phyloP scores from a whole-genome alignment of 129 eudicot species.

The Kitagawia praeruptora region DNA sequence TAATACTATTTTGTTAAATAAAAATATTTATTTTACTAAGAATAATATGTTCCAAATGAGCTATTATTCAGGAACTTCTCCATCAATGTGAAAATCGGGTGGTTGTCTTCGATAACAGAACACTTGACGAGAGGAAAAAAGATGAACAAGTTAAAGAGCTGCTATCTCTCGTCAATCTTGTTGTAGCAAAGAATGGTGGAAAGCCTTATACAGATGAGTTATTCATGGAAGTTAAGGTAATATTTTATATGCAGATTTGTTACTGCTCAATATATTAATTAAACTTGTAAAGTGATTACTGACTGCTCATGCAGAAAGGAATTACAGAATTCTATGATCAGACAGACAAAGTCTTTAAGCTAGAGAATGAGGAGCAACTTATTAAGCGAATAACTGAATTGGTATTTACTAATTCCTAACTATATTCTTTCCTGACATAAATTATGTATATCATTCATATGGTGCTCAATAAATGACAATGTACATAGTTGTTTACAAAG shows the following conservation, averaged over 20 bases:
- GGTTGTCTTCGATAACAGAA: conserved; percentile 71
- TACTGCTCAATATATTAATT: no score
- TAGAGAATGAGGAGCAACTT: conserved; percentile 55
- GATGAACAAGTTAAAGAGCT: conserved; percentile 47
- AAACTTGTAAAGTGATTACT: background rate
- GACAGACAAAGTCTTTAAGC: conserved; percentile 14
- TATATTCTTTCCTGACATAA: background rate
- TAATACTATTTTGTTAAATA: background rate
- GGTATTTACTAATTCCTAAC: conserved; percentile 29
- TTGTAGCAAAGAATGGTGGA: conserved; percentile 46
- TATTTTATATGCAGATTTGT: background rate
- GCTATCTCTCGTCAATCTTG: conserved; percentile 49
- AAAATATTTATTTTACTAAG: background rate
- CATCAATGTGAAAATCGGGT: conserved; percentile 47
- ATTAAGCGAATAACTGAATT: conserved; percentile 59
- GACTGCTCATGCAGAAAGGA: conserved; percentile 45
- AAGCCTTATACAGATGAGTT: conserved; percentile 70
- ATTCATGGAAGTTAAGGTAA: conserved; percentile 61
- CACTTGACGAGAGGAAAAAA: conserved; percentile 40
- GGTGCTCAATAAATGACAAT: background rate
- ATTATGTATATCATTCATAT: background rate
- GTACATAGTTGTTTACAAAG: background rate
- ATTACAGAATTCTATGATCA: conserved; percentile 49
- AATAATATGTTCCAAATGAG: background rate
- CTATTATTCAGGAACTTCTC: conserved; percentile 45